These are phyloP conservation scores for Saksenaea vasiformis DNA, from an alignment of 371 early-diverging fungal genomes.

Conservation along the genomic window DNA sequence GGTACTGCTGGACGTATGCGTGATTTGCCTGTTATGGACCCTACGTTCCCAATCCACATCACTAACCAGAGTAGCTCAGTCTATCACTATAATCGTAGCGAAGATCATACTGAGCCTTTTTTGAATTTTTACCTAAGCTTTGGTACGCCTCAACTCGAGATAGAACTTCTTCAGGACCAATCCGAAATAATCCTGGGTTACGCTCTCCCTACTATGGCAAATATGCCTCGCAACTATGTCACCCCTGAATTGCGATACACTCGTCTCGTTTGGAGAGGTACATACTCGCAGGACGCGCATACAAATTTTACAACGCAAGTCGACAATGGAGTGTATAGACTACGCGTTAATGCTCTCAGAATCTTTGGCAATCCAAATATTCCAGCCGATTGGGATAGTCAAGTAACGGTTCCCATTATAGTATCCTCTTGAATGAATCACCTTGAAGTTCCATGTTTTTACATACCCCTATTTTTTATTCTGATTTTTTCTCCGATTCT, in stretches of 20 bases:
- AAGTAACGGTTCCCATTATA: conserved; percentile 33
- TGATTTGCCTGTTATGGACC: conserved; percentile 28
- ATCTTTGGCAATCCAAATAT: conserved; percentile 33
- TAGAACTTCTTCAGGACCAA: conserved; percentile 15
- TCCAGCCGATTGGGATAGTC: conserved; percentile 30
- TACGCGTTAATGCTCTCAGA: conserved; percentile 32
- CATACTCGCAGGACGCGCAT: conserved; percentile 10
- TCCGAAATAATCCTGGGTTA: conserved; percentile 21
- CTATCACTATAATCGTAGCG: conserved; percentile 14
- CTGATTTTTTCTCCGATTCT: no score
- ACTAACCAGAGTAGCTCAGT: conserved; percentile 1
- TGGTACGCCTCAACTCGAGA: conserved; percentile 17
- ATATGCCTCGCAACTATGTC: conserved; percentile 21
- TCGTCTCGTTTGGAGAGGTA: conserved; percentile 18
- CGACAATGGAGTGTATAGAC: conserved; percentile 29
- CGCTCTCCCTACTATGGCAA: conserved; percentile 5
- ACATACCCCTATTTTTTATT: no score
- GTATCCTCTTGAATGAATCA: no score
- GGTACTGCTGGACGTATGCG: conserved; percentile 51
- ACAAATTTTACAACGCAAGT: conserved; percentile 11
- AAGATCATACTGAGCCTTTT: conserved; percentile 12
- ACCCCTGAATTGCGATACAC: neutral
- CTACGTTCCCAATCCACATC: conserved; percentile 7
- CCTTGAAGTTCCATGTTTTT: no score
- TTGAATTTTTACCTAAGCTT: conserved; percentile 16